Base-by-base conservation (phyloP, 1,284 basidiomycete genomes). In the Cutaneotrichosporon sp. region DNA sequence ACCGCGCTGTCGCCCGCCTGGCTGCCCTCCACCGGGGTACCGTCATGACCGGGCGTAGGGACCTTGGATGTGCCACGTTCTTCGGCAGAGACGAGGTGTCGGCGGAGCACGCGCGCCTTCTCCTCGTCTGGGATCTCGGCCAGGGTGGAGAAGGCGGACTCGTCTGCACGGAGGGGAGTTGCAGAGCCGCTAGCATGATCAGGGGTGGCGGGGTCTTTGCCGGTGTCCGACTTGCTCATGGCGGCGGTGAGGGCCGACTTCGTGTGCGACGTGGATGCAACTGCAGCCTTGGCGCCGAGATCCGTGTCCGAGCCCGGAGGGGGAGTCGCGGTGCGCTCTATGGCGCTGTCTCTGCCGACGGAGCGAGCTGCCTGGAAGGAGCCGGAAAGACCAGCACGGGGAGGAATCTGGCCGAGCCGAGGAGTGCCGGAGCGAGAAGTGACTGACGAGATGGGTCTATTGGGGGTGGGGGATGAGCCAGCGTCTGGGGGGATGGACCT, bases 41-140 rank as follows among this genome's bases (percentile, higher is more conserved):
- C 58, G 59, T 31, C 63, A 29, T 25, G 34, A 53, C 49, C 31
- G 0, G 65, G 66, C 1, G 65, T 64, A 14, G 45, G n/a, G 11
- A 31, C 36, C 31, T 58, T 65, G 14, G 63, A 60, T 13, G 51
- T 34, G 60, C 80, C 73, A 8, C 90, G 84, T 63, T 90, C 89
- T 55, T 89, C 85, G 24, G 85, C 86, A 10, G 87, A 85, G 10
- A 94, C 89, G 16, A 97, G 82, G 79, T 95, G 92, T 56, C 86
- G 84, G 51, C 88, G 81, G 14, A 97, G 79, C 0, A 95, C 86
- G 67, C 85, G 85, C 1, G 88, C 88, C 81, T 93, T 95, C 72
- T 94, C 90, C 68, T 90, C 89, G 46, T 90, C 88, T 0, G 80
- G 71, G 1, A 82, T 67, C 25, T 79, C 79, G 9, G 72, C 75